Base-by-base conservation (phyloP, 2,329 filamentous ascomycete species). In the Coniochaeta prunicola region DNA sequence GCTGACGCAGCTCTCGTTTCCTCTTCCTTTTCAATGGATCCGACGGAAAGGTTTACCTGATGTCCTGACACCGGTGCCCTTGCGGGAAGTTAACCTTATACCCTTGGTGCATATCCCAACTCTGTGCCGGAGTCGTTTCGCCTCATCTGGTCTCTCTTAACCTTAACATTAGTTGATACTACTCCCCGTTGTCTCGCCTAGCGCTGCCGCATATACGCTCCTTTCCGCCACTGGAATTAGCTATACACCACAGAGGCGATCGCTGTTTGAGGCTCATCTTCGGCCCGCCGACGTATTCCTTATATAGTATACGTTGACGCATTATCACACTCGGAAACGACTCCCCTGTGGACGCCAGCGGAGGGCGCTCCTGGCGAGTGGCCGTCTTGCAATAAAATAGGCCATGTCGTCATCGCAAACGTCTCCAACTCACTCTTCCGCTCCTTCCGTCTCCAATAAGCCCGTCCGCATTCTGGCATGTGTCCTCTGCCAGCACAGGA, bases 401-500 rank as follows among this genome's bases (percentile, higher is more conserved):
- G 15, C 40, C 17, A 62, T 61, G 58, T 42, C 58, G 19, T 40
- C 55, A 24, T 53, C 57, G 15, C 45, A 50, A 30, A 8, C 45
- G 30, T 17, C 45, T 50, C 24, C 45, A 30, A 15, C 30, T n/a
- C 15, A 33, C 13, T 30, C 53, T 54, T 28, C 17, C 15, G 30
- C 53, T 28, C 21, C 53, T 13, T 33, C 33, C 12, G 34, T 53
- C 19, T 57, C 60, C 19, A 59, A 56, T 58, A 80, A 77, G 67
- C 70, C 74, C 13, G 70, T 73, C 15, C 73, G 80, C 64, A 75
- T 82, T 53, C 71, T 83, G 59, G 80, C 80, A 21, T 83, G 82
- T 64, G 79, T 82, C 21, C 73, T 84, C 38, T 85, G 82, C 66
- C 82, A 85, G 67, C 80, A 82, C 66, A 78, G 83, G 65, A 85